Evolutionary conservation across 352 stramenopile genomes (phyloP), one percentile per base, ranked within the genome.

Genomic region (Pythium myriotylum): DNA sequence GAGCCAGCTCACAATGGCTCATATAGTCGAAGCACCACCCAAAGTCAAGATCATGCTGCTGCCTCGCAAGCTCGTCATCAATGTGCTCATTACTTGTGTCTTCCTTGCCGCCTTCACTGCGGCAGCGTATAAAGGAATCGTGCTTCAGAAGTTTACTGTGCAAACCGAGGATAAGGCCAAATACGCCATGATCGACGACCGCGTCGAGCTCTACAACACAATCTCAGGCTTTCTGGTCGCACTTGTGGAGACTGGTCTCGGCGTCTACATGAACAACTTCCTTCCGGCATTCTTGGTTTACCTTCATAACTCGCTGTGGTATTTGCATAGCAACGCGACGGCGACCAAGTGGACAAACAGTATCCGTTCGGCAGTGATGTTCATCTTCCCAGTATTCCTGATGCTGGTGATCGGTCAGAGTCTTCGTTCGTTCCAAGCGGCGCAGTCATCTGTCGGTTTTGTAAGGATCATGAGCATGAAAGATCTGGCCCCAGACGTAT

Each of bases 401-500:
- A 76, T 72, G 33, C 54, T 84, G 22, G 65, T 64, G 20, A 54
- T 84, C 17, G 75, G 72, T 37, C 77, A 84, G 41, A 81, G 75
- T 27, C 68, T 84, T 3, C 70, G 67, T 16, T 68, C 69, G 48
- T 70, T 84, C 41, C 75, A 84, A 19, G 75, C 75, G 3, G 67
- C 59, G 23, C 75, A 81, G 52, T 77, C 67, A 24, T 79, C 72
- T 0, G 65, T 75, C 8, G 75, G 75, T 20, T 84, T 77, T 43
- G 66, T 79, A 24, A 68, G 61, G 42, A 79, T 73, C 56, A 81
- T 84, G 67, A 54, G 67, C 16, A 37, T 54, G 3, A 53, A 64
- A 16, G 72, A 84, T 42, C 65, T 84, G n/a, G 48, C 62, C 20
- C 73, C 67, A 16, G 72, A 76, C n/a, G 54, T 62, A 23, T 63